A percentile compares a stretch with the other conserved stretches of the same genome.
Conservation (phyloP, 257 asterid genomes). For the Gardenia jasminoides region DNA sequence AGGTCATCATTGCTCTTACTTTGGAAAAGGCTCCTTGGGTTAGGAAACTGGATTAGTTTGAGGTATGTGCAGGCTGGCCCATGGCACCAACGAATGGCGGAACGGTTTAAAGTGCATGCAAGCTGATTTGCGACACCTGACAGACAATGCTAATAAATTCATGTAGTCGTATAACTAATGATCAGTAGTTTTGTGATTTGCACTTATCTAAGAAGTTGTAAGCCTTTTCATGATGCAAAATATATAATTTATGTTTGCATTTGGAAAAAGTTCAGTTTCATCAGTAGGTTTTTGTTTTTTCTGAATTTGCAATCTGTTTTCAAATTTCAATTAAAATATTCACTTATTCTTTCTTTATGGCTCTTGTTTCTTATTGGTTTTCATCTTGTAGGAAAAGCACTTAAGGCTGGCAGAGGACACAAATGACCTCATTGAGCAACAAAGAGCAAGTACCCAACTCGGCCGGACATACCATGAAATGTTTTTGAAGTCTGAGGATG, state of each 20-base stretch:
- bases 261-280: background rate
- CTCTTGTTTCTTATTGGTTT: background rate
- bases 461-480: constrained; percentile 94
- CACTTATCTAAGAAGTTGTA: background rate
- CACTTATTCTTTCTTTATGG: constrained; percentile 2
- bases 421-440: constrained; percentile 78
- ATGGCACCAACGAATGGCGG: too few relatives aligned
- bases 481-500: constrained; percentile 72
- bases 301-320: background rate
- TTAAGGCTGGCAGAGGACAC: constrained; percentile 72
- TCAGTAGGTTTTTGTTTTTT: background rate
- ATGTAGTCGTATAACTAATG: too few relatives aligned
- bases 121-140: background rate
- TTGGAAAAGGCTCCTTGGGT: too few relatives aligned
- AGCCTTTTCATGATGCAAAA: background rate
- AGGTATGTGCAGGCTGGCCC: too few relatives aligned
- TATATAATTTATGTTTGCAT: background rate
- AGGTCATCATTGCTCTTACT: too few relatives aligned
- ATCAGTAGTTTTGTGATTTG: too few relatives aligned
- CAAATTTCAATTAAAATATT: background rate
- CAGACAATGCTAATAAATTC: background rate
- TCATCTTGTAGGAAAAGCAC: constrained; percentile 67
- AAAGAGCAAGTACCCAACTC: constrained; percentile 94
- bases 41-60: too few relatives aligned
- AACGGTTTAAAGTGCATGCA: too few relatives aligned